These are phyloP conservation scores for Climacium dendroides DNA, from an alignment of 225 moss, liverwort and hornwort genomes.

Conservation along the genomic window DNA sequence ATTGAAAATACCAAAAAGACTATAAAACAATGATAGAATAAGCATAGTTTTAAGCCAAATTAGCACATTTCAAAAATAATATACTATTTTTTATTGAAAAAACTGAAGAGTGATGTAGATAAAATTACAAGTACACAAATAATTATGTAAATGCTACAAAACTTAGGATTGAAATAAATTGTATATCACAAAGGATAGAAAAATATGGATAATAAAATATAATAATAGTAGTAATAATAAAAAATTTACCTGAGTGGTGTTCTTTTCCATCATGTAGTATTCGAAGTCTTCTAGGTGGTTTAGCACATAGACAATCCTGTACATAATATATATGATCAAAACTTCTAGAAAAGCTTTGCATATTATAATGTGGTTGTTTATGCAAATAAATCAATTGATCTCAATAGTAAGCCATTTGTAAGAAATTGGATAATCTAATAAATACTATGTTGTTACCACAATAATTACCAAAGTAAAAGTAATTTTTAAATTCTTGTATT, in stretches of 20 bases:
- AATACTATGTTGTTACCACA: no score
- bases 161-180: not conserved
- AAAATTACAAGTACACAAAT: not conserved
- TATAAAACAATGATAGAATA: not conserved
- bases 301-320: not conserved
- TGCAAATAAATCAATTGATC: not conserved
- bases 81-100: no score
- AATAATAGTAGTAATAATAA: not conserved
- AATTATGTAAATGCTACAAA: not conserved
- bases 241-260: not conserved
- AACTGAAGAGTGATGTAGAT: not conserved
- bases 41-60: not conserved
- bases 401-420: not conserved
- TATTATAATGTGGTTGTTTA: not conserved
- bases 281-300: not conserved
- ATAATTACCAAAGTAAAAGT: no score
- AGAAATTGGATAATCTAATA: not conserved
- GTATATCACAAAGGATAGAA: not conserved
- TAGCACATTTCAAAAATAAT: not conserved
- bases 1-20: no score
- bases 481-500: no score
- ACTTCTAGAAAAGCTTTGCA: not conserved
- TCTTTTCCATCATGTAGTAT: not conserved
- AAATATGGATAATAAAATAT: no score
- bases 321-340: no score